Percentiles rank a stretch among this genome's conserved stretches.
Evolutionary conservation across 257 asterid species (phyloP).

Genomic region (Solanum gracilifrons): DNA sequence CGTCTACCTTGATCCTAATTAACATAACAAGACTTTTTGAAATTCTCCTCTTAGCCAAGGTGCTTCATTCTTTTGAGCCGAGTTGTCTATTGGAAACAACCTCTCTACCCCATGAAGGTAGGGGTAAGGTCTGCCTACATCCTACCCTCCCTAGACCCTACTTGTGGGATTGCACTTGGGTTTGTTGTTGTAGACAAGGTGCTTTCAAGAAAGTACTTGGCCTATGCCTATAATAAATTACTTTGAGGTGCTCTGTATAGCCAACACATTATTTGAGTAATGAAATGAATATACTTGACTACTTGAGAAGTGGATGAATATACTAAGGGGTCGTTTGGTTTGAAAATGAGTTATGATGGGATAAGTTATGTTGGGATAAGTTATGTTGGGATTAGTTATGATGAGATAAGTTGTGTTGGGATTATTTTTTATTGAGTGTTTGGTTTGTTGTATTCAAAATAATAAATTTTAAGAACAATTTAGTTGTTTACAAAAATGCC

Average conservation of each 20-base stretch:
- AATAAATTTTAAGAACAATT: too few relatives aligned
- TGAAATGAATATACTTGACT: background rate
- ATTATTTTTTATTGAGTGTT: too few relatives aligned
- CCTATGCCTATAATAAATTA: background rate
- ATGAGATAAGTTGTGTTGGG: too few relatives aligned
- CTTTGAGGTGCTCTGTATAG: background rate
- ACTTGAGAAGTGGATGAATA: background rate
- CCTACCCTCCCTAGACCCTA: background rate
- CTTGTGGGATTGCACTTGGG: background rate
- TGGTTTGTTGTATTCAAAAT: too few relatives aligned
- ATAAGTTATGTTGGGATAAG: too few relatives aligned
- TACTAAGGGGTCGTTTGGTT: too few relatives aligned
- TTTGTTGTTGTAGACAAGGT: background rate
- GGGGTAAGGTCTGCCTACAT: background rate
- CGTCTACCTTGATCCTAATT: background rate
- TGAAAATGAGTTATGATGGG: too few relatives aligned
- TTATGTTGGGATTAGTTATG: too few relatives aligned
- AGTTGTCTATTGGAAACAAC: background rate
- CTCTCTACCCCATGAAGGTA: background rate
- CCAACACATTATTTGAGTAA: background rate
- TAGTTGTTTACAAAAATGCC: too few relatives aligned
- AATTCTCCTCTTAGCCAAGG: background rate
- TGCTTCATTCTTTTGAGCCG: background rate
- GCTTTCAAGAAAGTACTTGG: background rate
- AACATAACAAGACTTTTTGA: background rate